phyloP scores from a whole-genome alignment of 306 rosid genomes.

The Trifolium subterraneum region DNA sequence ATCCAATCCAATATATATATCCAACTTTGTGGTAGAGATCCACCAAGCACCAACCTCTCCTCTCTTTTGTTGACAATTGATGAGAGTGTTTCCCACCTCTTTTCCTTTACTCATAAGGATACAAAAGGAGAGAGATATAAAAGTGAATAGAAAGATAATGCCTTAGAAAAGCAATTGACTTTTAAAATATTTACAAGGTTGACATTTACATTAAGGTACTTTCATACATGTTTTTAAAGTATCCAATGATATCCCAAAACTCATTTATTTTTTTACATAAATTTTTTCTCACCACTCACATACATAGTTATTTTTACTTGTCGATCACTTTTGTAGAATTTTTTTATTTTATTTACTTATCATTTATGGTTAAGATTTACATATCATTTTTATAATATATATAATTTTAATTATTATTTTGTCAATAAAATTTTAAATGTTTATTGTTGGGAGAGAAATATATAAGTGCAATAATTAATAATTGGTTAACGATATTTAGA shows the following conservation, averaged over 20 bases:
- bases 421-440: too few species aligned
- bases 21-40: conserved; percentile 54
- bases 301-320: too few species aligned
- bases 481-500: too few species aligned
- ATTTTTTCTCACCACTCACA: too few species aligned
- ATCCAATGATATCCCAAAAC: conserved; percentile 72
- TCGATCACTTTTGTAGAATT: too few species aligned
- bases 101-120: conserved; percentile 85
- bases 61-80: conserved; percentile 61
- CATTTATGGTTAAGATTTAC: too few species aligned
- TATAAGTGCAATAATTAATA: too few species aligned
- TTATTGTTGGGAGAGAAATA: too few species aligned
- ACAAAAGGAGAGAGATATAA: conserved; percentile 47
- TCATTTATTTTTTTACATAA: conserved; percentile 8
- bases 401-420: too few species aligned
- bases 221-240: conserved; percentile 56
- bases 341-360: too few species aligned
- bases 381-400: too few species aligned
- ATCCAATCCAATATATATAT: neutral
- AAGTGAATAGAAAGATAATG: conserved; percentile 35
- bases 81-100: conserved; percentile 91
- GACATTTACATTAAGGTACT: conserved; percentile 58
- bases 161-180: conserved; percentile 70
- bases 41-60: conserved; percentile 61
- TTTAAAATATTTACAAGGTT: conserved; percentile 68